A percentile compares a stretch with the other conserved stretches of the same genome.
These are phyloP conservation scores for Polygonum maritimum DNA, from an alignment of 148 eudicot genomes.

Conservation along the genomic window DNA sequence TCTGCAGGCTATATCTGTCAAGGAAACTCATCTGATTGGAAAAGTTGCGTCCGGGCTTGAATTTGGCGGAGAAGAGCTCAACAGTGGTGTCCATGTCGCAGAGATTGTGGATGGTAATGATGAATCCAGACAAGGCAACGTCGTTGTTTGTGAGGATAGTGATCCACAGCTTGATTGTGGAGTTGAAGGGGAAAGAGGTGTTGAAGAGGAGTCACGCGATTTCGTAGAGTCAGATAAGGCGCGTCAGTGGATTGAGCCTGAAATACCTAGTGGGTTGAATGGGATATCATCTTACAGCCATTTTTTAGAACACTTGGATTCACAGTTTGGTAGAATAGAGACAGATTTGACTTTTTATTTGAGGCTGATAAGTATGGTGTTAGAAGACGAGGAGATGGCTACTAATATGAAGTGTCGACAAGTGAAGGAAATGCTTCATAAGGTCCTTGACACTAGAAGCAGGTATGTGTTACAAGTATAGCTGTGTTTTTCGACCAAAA, in stretches of 20 bases:
- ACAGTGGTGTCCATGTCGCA: slow-evolving; percentile 40
- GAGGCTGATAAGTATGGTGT: slow-evolving; percentile 25
- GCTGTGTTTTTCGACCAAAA: too few relatives aligned
- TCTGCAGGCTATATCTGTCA: slow-evolving; percentile 68
- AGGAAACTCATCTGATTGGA: slow-evolving; percentile 61
- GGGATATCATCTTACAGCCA: slow-evolving; percentile 45
- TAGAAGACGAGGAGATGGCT: slow-evolving; percentile 31
- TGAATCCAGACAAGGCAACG: slow-evolving; percentile 10
- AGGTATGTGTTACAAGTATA: slow-evolving; percentile 29
- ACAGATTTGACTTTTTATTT: slow-evolving; percentile 37
- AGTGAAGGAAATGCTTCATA: slow-evolving; percentile 40
- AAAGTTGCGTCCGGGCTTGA: slow-evolving; percentile 51
- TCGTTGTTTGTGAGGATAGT: slow-evolving; percentile 14
- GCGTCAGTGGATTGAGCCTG: slow-evolving; percentile 12
- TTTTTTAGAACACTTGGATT: slow-evolving; percentile 46
- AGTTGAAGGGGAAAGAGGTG: slow-evolving; percentile 10
- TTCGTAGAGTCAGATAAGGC: slow-evolving; percentile 13
- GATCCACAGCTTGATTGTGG: slow-evolving; percentile 14
- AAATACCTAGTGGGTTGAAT: slow-evolving; percentile 15
- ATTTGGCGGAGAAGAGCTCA: slow-evolving; percentile 23
- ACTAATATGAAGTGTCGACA: slow-evolving; percentile 35
- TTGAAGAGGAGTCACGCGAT: slow-evolving; percentile 9
- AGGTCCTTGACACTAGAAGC: slow-evolving; percentile 38
- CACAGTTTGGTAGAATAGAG: slow-evolving; percentile 51
- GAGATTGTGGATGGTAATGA: slow-evolving; percentile 16